phyloP scores from a whole-genome alignment of 139 green algal species.

The Picocystis salinarum region DNA sequence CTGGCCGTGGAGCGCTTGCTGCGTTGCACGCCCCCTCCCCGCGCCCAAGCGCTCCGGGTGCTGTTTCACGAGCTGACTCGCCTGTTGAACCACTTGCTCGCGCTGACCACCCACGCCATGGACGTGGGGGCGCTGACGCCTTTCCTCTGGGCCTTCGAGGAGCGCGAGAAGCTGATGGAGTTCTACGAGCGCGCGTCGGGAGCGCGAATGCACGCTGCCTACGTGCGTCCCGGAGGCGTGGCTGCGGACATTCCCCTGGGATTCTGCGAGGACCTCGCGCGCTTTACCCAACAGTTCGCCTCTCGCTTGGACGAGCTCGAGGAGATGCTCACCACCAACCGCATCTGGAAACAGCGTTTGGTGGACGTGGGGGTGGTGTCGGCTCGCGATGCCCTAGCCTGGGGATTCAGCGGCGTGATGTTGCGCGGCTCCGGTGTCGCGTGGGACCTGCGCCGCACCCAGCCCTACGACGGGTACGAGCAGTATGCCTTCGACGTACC shows the following conservation, averaged over 20 bases:
- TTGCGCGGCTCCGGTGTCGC: conserved; percentile 47
- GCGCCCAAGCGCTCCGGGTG: conserved; percentile 67
- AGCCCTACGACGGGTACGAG: conserved; percentile 71
- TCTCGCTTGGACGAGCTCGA: conserved; percentile 70
- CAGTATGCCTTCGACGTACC: conserved; percentile 63
- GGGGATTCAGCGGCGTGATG: conserved; percentile 52
- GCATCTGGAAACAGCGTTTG: conserved; percentile 71
- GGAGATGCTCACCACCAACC: conserved; percentile 64
- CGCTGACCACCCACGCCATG: conserved; percentile 35
- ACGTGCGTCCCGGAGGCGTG: conserved; percentile 45
- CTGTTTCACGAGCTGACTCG: conserved; percentile 62
- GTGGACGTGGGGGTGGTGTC: conserved; percentile 66
- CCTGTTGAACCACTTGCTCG: conserved; percentile 61
- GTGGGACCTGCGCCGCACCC: conserved; percentile 62
- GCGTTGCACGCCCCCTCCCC: conserved; percentile 19
- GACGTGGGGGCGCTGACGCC: conserved; percentile 64
- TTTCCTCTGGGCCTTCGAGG: conserved; percentile 70
- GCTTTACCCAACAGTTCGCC: conserved; percentile 56
- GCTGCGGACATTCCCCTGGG: conserved; percentile 53
- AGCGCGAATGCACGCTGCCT: conserved; percentile 61
- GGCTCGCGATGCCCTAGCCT: conserved; percentile 41
- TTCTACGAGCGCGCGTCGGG: conserved; percentile 66
- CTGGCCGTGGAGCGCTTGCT: conserved; percentile 56
- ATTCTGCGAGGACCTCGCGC: conserved; percentile 58
- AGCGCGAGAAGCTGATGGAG: conserved; percentile 70